Evolutionary conservation across 2,329 filamentous ascomycete genomes (phyloP).

Genomic region (Ceratocystis papillata): DNA sequence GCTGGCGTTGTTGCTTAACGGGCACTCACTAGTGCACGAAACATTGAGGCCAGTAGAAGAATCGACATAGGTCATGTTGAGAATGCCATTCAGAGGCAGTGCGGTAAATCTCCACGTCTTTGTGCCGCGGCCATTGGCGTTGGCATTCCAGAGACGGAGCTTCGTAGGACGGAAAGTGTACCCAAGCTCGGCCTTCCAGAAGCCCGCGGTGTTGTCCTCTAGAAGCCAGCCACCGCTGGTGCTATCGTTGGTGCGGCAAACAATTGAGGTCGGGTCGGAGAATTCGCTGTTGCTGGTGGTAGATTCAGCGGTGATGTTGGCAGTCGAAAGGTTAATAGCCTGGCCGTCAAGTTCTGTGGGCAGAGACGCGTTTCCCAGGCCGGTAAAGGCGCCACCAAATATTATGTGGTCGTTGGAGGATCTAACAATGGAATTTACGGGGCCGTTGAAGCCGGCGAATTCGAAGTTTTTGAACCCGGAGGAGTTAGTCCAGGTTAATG

Average conservation of each 20-base stretch:
- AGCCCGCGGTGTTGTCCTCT: slow-evolving; percentile 61
- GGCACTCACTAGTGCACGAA: slow-evolving; percentile 72
- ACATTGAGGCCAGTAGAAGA: slow-evolving; percentile 54
- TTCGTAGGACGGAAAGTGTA: slow-evolving; percentile 83
- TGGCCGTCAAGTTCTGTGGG: slow-evolving; percentile 60
- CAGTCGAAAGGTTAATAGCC: slow-evolving; percentile 72
- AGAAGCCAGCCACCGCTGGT: slow-evolving; percentile 70
- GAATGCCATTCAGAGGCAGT: slow-evolving; percentile 77
- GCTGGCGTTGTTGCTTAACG: slow-evolving; percentile 60
- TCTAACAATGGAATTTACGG: slow-evolving; percentile 74
- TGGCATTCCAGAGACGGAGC: slow-evolving; percentile 78
- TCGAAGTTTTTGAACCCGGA: slow-evolving; percentile 68
- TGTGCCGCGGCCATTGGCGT: slow-evolving; percentile 71
- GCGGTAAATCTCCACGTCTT: slow-evolving; percentile 80
- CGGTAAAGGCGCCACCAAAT: slow-evolving; percentile 84
- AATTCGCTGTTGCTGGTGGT: slow-evolving; percentile 54
- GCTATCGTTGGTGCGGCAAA: slow-evolving; percentile 61
- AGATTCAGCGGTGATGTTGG: slow-evolving; percentile 57
- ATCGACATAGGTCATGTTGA: slow-evolving; percentile 90
- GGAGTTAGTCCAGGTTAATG: slow-evolving; percentile 64
- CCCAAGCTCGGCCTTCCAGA: slow-evolving; percentile 70
- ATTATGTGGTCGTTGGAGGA: slow-evolving; percentile 73
- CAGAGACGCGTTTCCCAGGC: slow-evolving; percentile 64
- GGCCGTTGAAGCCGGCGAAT: slow-evolving; percentile 90
- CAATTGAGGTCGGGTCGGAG: slow-evolving; percentile 64